These are phyloP conservation scores for Irpex sp. DNA, from an alignment of 1,284 basidiomycete species.

Conservation along the genomic window DNA sequence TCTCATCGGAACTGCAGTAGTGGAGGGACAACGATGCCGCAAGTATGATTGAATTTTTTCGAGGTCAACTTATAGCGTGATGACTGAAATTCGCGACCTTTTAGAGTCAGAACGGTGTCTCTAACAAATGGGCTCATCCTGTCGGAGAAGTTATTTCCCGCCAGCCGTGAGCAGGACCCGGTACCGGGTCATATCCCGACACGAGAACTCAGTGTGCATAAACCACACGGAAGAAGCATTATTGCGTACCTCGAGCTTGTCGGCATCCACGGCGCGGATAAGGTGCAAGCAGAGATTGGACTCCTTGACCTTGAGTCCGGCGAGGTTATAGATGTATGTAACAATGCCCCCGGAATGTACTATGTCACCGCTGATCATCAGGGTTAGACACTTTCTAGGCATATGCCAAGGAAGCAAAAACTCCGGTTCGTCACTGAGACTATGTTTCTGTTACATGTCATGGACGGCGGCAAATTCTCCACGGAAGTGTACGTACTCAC, in stretches of 20 bases:
- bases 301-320: background rate
- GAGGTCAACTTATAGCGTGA: background rate
- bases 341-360: too few species aligned
- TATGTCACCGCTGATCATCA: too few species aligned
- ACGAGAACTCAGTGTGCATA: background rate
- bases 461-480: background rate
- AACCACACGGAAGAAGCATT: background rate
- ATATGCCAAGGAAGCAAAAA: background rate
- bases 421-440: background rate
- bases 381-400: too few species aligned
- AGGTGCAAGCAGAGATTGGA: background rate
- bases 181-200: too few species aligned
- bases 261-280: background rate
- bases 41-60: background rate
- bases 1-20: background rate
- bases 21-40: background rate
- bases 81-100: too few species aligned
- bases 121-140: too few species aligned
- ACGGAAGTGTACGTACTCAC: background rate
- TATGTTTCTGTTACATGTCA: background rate
- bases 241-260: background rate
- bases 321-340: background rate
- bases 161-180: too few species aligned
- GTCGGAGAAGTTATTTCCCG: too few species aligned
- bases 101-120: too few species aligned